phyloP scores from a whole-genome alignment of 1,284 basidiomycete genomes.

The Marasmius oreades region DNA sequence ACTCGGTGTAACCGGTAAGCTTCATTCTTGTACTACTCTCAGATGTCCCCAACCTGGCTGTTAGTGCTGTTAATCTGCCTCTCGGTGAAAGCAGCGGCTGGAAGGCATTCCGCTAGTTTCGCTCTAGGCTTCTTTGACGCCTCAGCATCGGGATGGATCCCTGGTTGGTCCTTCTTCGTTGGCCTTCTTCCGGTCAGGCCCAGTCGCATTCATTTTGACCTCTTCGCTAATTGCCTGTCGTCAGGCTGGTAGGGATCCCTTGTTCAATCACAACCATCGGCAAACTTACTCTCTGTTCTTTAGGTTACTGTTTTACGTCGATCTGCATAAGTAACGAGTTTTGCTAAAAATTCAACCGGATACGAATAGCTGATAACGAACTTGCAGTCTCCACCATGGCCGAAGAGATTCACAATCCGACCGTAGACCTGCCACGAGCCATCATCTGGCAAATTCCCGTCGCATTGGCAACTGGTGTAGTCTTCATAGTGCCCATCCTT shows the following conservation, averaged over 20 bases:
- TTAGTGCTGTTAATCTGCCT: slow-evolving; percentile 42
- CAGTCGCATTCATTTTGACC: not conserved
- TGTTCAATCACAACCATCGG: not conserved
- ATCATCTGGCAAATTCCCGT: slow-evolving; percentile 63
- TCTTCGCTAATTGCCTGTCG: not conserved
- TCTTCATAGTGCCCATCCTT: slow-evolving; percentile 68
- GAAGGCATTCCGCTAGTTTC: slow-evolving; percentile 43
- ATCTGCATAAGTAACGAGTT: slow-evolving; percentile 46
- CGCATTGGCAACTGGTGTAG: slow-evolving; percentile 50
- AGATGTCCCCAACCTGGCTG: not conserved
- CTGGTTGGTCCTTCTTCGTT: slow-evolving; percentile 58
- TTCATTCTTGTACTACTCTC: not conserved
- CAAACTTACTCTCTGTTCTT: not conserved
- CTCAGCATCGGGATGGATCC: slow-evolving; percentile 49
- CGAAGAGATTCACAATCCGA: slow-evolving; percentile 61
- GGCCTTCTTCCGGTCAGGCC: slow-evolving; percentile 46
- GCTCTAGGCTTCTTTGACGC: slow-evolving; percentile 47
- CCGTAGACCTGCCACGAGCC: slow-evolving; percentile 52
- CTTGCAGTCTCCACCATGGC: slow-evolving; percentile 54
- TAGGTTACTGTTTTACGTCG: slow-evolving; percentile 47
- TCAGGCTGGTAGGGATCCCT: slow-evolving; percentile 32
- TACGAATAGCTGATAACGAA: slow-evolving; percentile 1
- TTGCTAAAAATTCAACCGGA: not conserved
- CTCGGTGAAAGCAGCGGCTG: slow-evolving; percentile 45
- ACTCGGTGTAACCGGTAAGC: slow-evolving; percentile 44